These are phyloP conservation scores for Russula ochroleuca DNA, from an alignment of 768 basidiomycete species.

Conservation along the genomic window DNA sequence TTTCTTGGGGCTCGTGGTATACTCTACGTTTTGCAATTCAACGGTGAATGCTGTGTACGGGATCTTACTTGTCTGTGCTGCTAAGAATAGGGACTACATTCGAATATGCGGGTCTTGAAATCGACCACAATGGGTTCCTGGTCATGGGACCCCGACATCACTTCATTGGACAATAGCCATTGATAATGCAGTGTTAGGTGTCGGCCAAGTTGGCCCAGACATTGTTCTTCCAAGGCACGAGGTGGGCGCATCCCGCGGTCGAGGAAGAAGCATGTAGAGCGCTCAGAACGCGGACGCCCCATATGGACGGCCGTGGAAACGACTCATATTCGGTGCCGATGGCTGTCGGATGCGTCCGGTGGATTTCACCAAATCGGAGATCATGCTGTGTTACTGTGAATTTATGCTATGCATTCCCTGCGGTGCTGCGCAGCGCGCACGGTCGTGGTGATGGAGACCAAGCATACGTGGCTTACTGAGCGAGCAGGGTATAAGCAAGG, in stretches of 20 bases:
- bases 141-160: constrained; percentile 4
- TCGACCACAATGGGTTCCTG: neutral
- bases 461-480: constrained; percentile 1
- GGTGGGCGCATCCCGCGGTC: constrained; percentile 1
- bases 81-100: neutral
- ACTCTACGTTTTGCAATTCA: neutral
- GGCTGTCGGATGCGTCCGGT: constrained; percentile 17
- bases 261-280: neutral
- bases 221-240: neutral
- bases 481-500: neutral
- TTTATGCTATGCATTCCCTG: neutral
- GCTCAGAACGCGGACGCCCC: constrained; percentile 10
- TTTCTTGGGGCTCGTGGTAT: neutral
- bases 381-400: constrained; percentile 9
- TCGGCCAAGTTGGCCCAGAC: neutral
- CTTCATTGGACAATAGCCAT: neutral
- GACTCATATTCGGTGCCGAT: constrained; percentile 23
- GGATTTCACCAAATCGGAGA: constrained; percentile 4
- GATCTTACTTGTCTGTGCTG: neutral
- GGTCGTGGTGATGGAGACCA: neutral
- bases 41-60: neutral
- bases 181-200: constrained; percentile 15
- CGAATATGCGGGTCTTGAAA: neutral
- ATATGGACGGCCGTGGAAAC: constrained; percentile 8
- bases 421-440: neutral